Conservation (phyloP, 2,329 filamentous ascomycete genomes). For the Pyrenophora teres region DNA sequence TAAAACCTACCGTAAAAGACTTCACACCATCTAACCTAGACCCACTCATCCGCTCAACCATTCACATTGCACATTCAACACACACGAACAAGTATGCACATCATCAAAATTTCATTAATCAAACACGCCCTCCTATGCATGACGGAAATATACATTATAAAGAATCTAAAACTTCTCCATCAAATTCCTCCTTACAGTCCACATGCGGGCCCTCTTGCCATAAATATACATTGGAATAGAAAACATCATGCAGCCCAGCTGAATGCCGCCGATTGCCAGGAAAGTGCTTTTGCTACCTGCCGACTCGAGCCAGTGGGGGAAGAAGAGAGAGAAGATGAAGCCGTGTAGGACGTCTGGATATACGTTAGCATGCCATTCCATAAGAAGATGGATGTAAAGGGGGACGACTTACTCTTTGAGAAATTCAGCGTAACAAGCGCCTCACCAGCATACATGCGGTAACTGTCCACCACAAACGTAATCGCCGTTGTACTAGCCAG, state of each 20-base stretch:
- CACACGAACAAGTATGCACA: too few relatives aligned
- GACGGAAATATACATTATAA: too few relatives aligned
- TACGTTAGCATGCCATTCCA: constrained; percentile 20
- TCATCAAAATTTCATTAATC: too few relatives aligned
- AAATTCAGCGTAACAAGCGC: constrained; percentile 94
- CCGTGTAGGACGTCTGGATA: constrained; percentile 77
- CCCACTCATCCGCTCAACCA: too few relatives aligned
- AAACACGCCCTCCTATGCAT: too few relatives aligned
- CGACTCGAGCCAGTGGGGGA: constrained; percentile 68
- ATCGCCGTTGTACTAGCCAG: constrained; percentile 89
- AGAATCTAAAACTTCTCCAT: constrained; percentile 72
- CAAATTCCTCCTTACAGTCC: constrained; percentile 83
- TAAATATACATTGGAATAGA: constrained; percentile 94
- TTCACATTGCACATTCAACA: too few relatives aligned
- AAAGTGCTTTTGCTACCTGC: constrained; percentile 81
- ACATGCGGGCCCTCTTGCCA: constrained; percentile 89
- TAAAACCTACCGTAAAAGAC: too few relatives aligned
- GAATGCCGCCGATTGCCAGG: constrained; percentile 82
- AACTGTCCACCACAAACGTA: constrained; percentile 92
- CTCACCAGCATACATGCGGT: constrained; percentile 90
- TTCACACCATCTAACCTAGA: too few relatives aligned
- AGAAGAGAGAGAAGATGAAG: constrained; percentile 82
- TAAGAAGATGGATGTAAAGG: too few relatives aligned
- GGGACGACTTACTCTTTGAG: constrained; percentile 81
- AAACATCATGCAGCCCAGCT: constrained; percentile 72